A percentile compares a stretch with the other conserved stretches of the same genome.
phyloP scores from a whole-genome alignment of 306 rosid species.

The Acacia melanoxylon region DNA sequence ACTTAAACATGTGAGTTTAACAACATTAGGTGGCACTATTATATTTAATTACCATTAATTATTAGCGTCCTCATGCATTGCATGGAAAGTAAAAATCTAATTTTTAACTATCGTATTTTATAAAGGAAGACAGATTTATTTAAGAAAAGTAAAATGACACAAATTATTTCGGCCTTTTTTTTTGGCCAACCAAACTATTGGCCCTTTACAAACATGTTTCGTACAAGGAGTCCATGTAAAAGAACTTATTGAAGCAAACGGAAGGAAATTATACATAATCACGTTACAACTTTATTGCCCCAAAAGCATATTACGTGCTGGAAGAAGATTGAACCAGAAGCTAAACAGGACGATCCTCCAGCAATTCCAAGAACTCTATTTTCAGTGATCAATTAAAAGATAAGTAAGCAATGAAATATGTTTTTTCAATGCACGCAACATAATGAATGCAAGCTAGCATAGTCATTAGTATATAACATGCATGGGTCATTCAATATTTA shows the following conservation, averaged over 20 bases:
- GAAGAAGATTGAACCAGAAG: not conserved
- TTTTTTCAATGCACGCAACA: too few species aligned
- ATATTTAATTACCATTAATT: too few species aligned
- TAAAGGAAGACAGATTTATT: too few species aligned
- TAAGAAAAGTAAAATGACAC: too few species aligned
- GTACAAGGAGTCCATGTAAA: not conserved
- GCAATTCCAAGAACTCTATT: slow-evolving; percentile 18
- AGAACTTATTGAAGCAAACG: not conserved
- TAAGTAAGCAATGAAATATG: not conserved
- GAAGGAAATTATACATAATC: not conserved
- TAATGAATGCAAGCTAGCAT: too few species aligned
- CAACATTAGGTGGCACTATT: too few species aligned
- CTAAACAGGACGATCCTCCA: not conserved
- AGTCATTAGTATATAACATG: not conserved
- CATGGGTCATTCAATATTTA: not conserved
- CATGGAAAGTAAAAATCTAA: too few species aligned
- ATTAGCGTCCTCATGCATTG: too few species aligned
- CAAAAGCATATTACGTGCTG: not conserved
- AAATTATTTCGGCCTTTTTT: too few species aligned
- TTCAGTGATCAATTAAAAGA: slow-evolving; percentile 27
- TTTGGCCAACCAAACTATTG: not conserved
- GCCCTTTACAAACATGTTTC: not conserved
- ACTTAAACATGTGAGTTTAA: too few species aligned
- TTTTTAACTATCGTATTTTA: too few species aligned
- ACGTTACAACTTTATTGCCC: slow-evolving; percentile 13